These are phyloP conservation scores for Diaporthe nobilis DNA, from an alignment of 2,329 filamentous ascomycete species.

Conservation along the genomic window DNA sequence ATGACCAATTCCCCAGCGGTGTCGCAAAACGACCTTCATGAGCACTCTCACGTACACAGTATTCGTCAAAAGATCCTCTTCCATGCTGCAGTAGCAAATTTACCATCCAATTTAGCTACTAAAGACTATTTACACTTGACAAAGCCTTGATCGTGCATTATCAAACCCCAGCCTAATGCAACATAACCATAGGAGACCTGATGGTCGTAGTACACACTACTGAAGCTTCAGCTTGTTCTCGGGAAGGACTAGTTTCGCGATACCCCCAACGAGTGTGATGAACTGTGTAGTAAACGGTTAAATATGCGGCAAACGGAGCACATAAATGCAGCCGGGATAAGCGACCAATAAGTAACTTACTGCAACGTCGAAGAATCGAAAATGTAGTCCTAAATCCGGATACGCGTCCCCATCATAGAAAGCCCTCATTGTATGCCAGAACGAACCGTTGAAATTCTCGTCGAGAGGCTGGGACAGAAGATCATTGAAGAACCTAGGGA, in stretches of 20 bases:
- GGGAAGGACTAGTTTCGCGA: conserved; percentile 16
- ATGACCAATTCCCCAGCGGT: background rate
- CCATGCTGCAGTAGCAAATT: background rate
- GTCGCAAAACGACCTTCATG: background rate
- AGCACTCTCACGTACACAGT: background rate
- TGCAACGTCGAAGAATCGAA: conserved; percentile 25
- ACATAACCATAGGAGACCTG: background rate
- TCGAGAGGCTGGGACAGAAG: background rate
- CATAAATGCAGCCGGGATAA: background rate
- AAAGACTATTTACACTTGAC: background rate
- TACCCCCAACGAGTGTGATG: conserved; percentile 23
- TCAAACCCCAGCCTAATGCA: background rate
- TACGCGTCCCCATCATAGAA: conserved; percentile 32
- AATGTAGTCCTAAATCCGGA: conserved; percentile 19
- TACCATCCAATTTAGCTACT: background rate
- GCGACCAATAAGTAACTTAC: conserved; percentile 9
- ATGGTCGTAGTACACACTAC: background rate
- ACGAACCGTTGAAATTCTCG: background rate
- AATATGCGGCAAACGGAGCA: background rate
- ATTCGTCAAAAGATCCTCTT: background rate
- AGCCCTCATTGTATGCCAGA: conserved; percentile 21
- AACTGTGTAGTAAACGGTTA: conserved; percentile 14
- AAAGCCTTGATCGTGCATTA: background rate
- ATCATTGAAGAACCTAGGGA: conserved; percentile 31
- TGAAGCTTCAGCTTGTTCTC: conserved; percentile 17